A percentile compares a stretch with the other conserved stretches of the same genome.
Conservation (phyloP, 306 rosid genomes). For the Oemleria cerasiformis region DNA sequence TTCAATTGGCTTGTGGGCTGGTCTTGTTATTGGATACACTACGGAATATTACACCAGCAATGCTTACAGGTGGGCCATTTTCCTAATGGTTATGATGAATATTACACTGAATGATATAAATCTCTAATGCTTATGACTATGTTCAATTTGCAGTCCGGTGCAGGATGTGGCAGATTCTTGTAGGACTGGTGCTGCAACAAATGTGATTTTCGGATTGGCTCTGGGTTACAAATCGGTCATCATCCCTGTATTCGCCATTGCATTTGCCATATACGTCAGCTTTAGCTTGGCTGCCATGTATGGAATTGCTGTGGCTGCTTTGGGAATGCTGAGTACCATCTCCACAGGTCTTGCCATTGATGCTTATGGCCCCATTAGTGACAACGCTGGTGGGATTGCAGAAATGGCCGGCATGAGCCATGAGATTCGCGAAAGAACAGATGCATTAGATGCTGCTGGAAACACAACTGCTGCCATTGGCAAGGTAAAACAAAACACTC, state of each 20-base stretch:
- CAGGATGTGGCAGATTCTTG: conserved; percentile 81
- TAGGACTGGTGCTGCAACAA: conserved; percentile 71
- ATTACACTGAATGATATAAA: neutral
- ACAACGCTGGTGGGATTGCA: conserved; percentile 73
- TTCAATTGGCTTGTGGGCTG: conserved; percentile 69
- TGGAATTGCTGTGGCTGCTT: conserved; percentile 66
- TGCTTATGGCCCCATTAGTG: conserved; percentile 75
- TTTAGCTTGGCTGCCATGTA: conserved; percentile 74
- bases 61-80: conserved; percentile 57
- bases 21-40: conserved; percentile 69
- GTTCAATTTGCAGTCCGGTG: conserved; percentile 55
- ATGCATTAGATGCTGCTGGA: conserved; percentile 75
- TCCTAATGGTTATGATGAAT: neutral
- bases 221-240: conserved; percentile 70
- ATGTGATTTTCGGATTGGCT: conserved; percentile 68
- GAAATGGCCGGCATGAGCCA: conserved; percentile 79
- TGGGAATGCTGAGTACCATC: conserved; percentile 77
- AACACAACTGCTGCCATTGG: conserved; percentile 82
- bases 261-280: conserved; percentile 64
- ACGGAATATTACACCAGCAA: conserved; percentile 71
- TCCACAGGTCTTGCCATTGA: conserved; percentile 75
- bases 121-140: conserved; percentile 17
- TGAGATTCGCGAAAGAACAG: conserved; percentile 59
- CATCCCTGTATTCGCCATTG: conserved; percentile 63
- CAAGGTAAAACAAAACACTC: conserved; percentile 37